Percentiles rank a stretch among this genome's conserved stretches.
Conservation (phyloP, 345 rosid genomes). For the Kandelia obovata region DNA sequence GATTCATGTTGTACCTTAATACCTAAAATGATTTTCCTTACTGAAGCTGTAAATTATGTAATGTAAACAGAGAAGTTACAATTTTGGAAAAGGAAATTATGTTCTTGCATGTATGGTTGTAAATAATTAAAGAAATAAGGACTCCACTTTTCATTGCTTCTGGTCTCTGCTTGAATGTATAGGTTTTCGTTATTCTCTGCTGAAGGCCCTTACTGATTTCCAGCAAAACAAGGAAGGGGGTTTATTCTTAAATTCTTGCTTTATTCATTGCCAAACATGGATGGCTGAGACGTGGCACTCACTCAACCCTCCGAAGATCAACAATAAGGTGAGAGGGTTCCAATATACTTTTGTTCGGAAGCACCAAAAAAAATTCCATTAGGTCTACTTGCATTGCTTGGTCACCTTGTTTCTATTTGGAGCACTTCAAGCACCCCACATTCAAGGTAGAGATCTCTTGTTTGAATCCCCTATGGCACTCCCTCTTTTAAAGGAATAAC, state of each 20-base stretch:
- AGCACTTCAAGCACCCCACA: too few species aligned
- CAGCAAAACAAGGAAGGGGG: conserved; percentile 47
- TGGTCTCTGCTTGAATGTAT: conserved; percentile 5
- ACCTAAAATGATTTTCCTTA: conserved; percentile 1
- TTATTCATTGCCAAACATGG: conserved; percentile 70
- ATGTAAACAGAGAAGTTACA: too few species aligned
- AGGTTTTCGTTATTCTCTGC: conserved; percentile 69
- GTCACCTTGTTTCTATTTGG: too few species aligned
- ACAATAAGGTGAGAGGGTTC: conserved; percentile 45
- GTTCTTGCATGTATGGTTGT: too few species aligned
- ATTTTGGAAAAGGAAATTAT: too few species aligned
- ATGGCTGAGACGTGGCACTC: conserved; percentile 69
- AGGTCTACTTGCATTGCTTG: too few species aligned
- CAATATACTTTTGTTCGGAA: not conserved
- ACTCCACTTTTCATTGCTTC: not conserved
- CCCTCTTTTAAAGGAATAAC: too few species aligned
- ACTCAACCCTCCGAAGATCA: conserved; percentile 57
- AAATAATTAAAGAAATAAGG: not conserved
- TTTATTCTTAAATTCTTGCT: conserved; percentile 83
- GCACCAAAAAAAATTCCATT: not conserved
- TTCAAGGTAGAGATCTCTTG: too few species aligned
- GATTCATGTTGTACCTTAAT: conserved; percentile 1
- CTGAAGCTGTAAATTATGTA: not conserved
- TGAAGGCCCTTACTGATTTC: conserved; percentile 45
- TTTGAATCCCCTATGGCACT: too few species aligned